A percentile compares a stretch with the other conserved stretches of the same genome.
These are phyloP conservation scores for Neofusicoccum umdonicola DNA, from an alignment of 2,329 filamentous ascomycete species.

Conservation along the genomic window DNA sequence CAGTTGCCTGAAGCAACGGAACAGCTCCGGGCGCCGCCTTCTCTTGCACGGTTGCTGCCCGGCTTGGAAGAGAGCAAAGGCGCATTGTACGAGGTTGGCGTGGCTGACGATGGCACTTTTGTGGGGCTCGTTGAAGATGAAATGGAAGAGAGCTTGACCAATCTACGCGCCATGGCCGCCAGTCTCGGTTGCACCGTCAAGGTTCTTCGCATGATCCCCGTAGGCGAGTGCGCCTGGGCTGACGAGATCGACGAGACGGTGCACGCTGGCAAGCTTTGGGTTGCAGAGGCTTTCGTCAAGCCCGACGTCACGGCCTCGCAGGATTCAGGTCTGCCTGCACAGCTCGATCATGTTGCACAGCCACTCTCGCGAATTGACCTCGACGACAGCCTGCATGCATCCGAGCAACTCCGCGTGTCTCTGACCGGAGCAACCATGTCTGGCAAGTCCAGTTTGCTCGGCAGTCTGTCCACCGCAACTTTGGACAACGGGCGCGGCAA, in stretches of 20 bases:
- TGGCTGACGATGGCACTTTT: conserved; percentile 89
- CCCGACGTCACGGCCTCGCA: conserved; percentile 58
- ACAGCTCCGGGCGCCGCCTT: conserved; percentile 56
- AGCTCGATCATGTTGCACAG: conserved; percentile 1
- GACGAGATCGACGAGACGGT: conserved; percentile 36
- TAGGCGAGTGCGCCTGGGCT: conserved; percentile 79
- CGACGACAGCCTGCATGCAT: conserved; percentile 18
- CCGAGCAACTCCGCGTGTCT: conserved; percentile 76
- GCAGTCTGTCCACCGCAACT: conserved; percentile 81
- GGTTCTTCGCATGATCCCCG: conserved; percentile 75
- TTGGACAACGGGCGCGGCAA: conserved; percentile 91
- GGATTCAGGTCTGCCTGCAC: not conserved
- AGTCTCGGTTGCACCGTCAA: conserved; percentile 85
- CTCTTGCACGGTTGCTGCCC: conserved; percentile 58
- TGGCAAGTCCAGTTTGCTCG: conserved; percentile 88
- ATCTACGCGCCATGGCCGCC: conserved; percentile 84
- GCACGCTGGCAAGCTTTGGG: conserved; percentile 61
- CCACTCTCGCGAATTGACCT: conserved; percentile 9
- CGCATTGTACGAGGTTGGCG: conserved; percentile 92
- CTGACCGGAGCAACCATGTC: conserved; percentile 86
- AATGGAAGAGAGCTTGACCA: conserved; percentile 84
- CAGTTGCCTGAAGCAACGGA: conserved; percentile 66
- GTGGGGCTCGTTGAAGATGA: conserved; percentile 87
- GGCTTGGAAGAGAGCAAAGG: conserved; percentile 91
- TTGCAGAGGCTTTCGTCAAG: conserved; percentile 85